Evolutionary conservation across 371 early-diverging fungal genomes (phyloP).

Genomic region (Mortierella polycephala): DNA sequence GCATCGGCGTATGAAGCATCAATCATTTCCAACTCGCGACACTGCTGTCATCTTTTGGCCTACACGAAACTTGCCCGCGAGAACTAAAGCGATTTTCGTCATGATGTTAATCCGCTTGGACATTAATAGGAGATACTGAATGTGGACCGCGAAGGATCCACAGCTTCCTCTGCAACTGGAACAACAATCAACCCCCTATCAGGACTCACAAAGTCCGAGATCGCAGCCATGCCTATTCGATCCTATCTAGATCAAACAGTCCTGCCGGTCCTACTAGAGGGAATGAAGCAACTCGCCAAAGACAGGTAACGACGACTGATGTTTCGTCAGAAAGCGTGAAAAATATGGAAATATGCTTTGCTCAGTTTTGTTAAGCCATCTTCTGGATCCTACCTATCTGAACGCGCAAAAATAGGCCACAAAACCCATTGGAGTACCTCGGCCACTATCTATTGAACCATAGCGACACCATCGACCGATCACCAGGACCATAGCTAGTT

Average conservation of each 20-base stretch:
- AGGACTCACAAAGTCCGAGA: constrained; percentile 36
- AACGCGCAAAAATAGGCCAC: constrained; percentile 40
- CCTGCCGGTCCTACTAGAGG: constrained; percentile 69
- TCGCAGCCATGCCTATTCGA: constrained; percentile 58
- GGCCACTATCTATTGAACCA: constrained; percentile 57
- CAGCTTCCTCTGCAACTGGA: constrained; percentile 28
- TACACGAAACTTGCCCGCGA: not conserved
- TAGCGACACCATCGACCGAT: constrained; percentile 44
- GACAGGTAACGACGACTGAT: constrained; percentile 60
- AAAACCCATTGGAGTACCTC: constrained; percentile 59
- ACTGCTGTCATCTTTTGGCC: too few species aligned
- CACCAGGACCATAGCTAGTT: constrained; percentile 36
- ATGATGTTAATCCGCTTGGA: not conserved
- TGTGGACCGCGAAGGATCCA: constrained; percentile 44
- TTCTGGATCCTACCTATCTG: too few species aligned
- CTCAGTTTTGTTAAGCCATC: not conserved
- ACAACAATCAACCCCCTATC: constrained; percentile 27
- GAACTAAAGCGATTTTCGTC: not conserved
- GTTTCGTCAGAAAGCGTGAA: not conserved
- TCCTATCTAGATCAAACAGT: constrained; percentile 71
- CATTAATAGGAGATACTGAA: constrained; percentile 36
- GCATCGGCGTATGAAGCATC: constrained; percentile 31
- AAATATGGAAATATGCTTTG: not conserved
- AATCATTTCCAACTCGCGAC: not conserved
- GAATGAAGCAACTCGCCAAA: constrained; percentile 67